Evolutionary conservation across 2,329 filamentous ascomycete species (phyloP), one percentile per base, ranked within the genome.

Genomic region (Incumbomyces delicatus): DNA sequence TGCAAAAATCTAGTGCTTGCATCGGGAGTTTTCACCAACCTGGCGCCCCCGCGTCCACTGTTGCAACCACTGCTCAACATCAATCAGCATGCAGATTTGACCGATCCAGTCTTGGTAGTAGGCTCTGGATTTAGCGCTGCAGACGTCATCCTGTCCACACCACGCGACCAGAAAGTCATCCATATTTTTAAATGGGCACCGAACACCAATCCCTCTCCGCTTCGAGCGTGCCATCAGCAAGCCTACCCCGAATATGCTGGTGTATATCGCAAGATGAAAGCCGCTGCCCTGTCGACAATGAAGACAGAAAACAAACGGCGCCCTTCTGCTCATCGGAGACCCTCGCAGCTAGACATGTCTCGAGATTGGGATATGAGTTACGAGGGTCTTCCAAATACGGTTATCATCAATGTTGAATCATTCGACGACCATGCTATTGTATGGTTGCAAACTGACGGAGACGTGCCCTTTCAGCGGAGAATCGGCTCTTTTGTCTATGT

Each of bases 111-210:
- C 1, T 66, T 81, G 3, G 71, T 80, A 5, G 66, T 81, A 41
- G 77, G 77, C 5, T 80, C 77, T 7, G 77, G 77, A 1, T 81
- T 80, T 59, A 77, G 76, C 2, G 77, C 77, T 2, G 77, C 77
- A 20, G 77, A 81, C 61, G 66, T 74, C 2, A 79, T 80, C 41
- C 73, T 79, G 33, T 78, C 75, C 5, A 66, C 72, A 16, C 64
- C 70, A 22, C 59, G 65, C 12, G 56, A 63, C n/a, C 72, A 72
- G 39, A 73, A 68, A 44, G 71, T 81, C 36, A 61, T 80, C n/a
- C 77, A 81, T 54, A 58, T 79, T 44, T 81, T 73, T 59, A 74
- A 74, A 57, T 81, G 77, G 77, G 66, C 69, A n/a, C 74, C 76
- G 0, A 67, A 76, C 7, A 66, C 64, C 4, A 67, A 69, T 14